Evolutionary conservation across 805 yeast species (phyloP).

Genomic region (Cyberlindnera maclurae): DNA sequence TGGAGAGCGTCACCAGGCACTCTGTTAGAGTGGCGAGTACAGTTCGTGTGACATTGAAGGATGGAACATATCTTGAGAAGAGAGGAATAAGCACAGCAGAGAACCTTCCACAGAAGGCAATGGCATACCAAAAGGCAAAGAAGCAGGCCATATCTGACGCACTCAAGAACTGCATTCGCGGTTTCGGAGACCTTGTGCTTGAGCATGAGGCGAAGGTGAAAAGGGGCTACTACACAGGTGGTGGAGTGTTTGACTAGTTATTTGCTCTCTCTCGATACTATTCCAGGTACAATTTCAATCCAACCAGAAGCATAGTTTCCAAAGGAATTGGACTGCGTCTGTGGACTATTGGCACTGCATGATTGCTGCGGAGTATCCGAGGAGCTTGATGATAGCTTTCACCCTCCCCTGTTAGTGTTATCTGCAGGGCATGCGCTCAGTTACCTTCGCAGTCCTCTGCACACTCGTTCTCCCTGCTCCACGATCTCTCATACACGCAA

Average conservation of each 20-base stretch:
- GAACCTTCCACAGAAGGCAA: conserved; percentile 52
- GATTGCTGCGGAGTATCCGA: too few species aligned
- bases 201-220: conserved; percentile 29
- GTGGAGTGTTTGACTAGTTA: conserved; percentile 24
- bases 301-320: too few species aligned
- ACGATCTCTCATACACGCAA: too few species aligned
- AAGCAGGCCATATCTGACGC: conserved; percentile 87
- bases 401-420: too few species aligned
- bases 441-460: too few species aligned
- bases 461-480: too few species aligned
- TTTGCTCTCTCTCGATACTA: not conserved
- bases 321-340: too few species aligned
- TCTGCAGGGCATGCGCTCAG: too few species aligned
- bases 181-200: conserved; percentile 60
- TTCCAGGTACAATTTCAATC: too few species aligned
- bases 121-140: conserved; percentile 73
- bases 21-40: conserved; percentile 30
- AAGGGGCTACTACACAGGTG: conserved; percentile 26
- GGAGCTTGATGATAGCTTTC: too few species aligned
- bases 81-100: conserved; percentile 70
- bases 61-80: conserved; percentile 78
- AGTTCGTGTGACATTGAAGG: conserved; percentile 65
- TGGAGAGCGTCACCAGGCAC: conserved; percentile 10
- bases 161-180: conserved; percentile 66
- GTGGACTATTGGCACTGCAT: too few species aligned